A percentile compares a stretch with the other conserved stretches of the same genome.
Evolutionary conservation across 1,284 basidiomycete genomes (phyloP).

Genomic region (Sporisorium graminicola): DNA sequence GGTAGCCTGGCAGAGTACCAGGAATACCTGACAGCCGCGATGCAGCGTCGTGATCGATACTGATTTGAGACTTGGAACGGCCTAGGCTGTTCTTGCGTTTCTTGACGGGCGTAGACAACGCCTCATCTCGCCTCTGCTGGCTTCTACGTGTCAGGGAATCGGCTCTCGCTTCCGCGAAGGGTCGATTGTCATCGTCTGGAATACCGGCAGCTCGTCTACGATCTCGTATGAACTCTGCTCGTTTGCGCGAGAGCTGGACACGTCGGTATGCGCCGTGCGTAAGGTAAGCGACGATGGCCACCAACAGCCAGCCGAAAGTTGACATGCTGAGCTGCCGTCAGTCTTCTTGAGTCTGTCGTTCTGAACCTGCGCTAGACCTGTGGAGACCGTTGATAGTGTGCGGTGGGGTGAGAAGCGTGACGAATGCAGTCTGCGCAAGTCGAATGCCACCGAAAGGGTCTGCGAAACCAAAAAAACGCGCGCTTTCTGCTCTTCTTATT

Average conservation of each 20-base stretch:
- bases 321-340: slow-evolving; percentile 28
- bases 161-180: slow-evolving; percentile 47
- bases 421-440: not conserved
- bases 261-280: slow-evolving; percentile 21
- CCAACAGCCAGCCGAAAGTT: slow-evolving; percentile 27
- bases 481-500: not conserved
- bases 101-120: slow-evolving; percentile 23
- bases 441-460: not conserved
- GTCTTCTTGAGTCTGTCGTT: not conserved
- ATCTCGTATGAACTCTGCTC: slow-evolving; percentile 41
- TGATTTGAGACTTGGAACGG: slow-evolving; percentile 10
- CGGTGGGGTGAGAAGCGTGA: not conserved
- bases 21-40: slow-evolving; percentile 41
- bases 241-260: slow-evolving; percentile 38
- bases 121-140: slow-evolving; percentile 26
- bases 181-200: slow-evolving; percentile 51
- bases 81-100: slow-evolving; percentile 10
- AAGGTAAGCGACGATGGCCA: slow-evolving; percentile 26
- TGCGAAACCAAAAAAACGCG: not conserved
- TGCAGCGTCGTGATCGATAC: slow-evolving; percentile 33
- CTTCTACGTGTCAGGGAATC: slow-evolving; percentile 40
- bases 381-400: slow-evolving; percentile 1
- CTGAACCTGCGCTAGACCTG: too few relatives aligned
- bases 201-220: slow-evolving; percentile 57
- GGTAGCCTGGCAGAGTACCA: slow-evolving; percentile 40